A percentile compares a stretch with the other conserved stretches of the same genome.
Evolutionary conservation across 768 basidiomycete species (phyloP).

Genomic region (Lentinula sp.): DNA sequence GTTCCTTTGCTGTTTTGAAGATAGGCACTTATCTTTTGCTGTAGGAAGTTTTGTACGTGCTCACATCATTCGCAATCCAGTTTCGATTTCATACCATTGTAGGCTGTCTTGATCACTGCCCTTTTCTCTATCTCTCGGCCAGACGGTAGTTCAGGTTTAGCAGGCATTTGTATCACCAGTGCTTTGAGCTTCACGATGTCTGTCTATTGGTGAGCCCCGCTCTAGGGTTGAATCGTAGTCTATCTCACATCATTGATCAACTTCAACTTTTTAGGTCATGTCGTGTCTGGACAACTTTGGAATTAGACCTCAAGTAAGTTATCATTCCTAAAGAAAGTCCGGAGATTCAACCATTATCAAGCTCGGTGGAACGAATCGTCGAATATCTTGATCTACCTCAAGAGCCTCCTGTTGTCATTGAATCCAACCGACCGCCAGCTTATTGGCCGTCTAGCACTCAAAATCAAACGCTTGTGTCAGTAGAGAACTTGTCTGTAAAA

Average conservation of each 20-base stretch:
- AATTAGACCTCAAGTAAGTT: conserved; percentile 70
- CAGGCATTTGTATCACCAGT: conserved; percentile 72
- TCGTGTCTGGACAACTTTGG: conserved; percentile 51
- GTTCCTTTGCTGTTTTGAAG: neutral
- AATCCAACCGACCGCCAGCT: conserved; percentile 73
- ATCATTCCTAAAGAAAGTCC: neutral
- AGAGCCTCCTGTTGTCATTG: conserved; percentile 74
- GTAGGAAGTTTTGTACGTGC: neutral
- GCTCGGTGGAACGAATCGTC: conserved; percentile 85
- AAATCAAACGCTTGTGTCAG: conserved; percentile 50
- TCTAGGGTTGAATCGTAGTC: no score
- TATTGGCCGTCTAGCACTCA: conserved; percentile 85
- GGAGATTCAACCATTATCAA: conserved; percentile 17
- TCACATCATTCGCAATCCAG: neutral
- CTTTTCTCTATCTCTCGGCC: conserved; percentile 66
- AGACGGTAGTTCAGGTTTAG: conserved; percentile 49
- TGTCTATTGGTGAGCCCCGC: conserved; percentile 33
- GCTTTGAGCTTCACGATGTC: conserved; percentile 46
- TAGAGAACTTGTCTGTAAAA: conserved; percentile 73
- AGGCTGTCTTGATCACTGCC: conserved; percentile 66
- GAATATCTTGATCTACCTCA: conserved; percentile 90
- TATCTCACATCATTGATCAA: neutral
- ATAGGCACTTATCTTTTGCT: neutral
- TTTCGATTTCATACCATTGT: neutral
- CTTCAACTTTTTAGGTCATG: conserved; percentile 23